phyloP scores from a whole-genome alignment of 768 basidiomycete genomes.

The Xerocomellus intermedius region DNA sequence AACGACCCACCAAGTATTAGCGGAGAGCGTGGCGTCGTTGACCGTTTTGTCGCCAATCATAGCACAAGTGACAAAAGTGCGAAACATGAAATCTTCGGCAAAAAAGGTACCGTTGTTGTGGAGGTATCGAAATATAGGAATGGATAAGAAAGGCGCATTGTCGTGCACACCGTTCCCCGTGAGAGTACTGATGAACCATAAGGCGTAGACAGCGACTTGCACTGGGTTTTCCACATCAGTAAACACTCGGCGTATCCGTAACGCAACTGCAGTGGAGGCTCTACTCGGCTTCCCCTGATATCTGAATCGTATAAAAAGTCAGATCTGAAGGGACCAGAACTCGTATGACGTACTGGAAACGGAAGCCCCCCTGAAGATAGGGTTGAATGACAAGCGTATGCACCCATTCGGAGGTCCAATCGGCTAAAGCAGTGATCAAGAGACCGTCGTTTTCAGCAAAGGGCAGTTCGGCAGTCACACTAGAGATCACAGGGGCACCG shows the following conservation, averaged over 20 bases:
- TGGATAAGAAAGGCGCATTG: slow-evolving; percentile 25
- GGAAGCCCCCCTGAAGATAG: slow-evolving; percentile 12
- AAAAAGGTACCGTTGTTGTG: slow-evolving; percentile 25
- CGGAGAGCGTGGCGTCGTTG: slow-evolving; percentile 31
- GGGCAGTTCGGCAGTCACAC: not conserved
- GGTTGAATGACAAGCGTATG: slow-evolving; percentile 24
- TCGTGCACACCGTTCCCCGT: slow-evolving; percentile 12
- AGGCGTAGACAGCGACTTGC: slow-evolving; percentile 28
- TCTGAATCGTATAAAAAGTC: slow-evolving; percentile 10
- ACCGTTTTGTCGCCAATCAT: slow-evolving; percentile 37
- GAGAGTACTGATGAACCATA: slow-evolving; percentile 35
- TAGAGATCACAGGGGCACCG: not conserved
- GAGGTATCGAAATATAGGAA: slow-evolving; percentile 32
- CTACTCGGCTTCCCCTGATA: slow-evolving; percentile 11
- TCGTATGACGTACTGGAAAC: slow-evolving; percentile 22
- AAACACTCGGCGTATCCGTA: slow-evolving; percentile 23
- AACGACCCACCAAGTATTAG: slow-evolving; percentile 31
- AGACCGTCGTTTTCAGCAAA: slow-evolving; percentile 1
- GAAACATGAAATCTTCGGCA: slow-evolving; percentile 37
- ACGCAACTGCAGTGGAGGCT: slow-evolving; percentile 9
- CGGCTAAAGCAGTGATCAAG: slow-evolving; percentile 15
- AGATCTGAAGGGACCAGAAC: not conserved
- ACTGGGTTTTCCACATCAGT: slow-evolving; percentile 25
- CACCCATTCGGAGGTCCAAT: slow-evolving; percentile 30
- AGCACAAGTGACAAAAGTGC: slow-evolving; percentile 33